Conservation (phyloP, 108 stramenopile genomes). For the Skeletonema tropicum region DNA sequence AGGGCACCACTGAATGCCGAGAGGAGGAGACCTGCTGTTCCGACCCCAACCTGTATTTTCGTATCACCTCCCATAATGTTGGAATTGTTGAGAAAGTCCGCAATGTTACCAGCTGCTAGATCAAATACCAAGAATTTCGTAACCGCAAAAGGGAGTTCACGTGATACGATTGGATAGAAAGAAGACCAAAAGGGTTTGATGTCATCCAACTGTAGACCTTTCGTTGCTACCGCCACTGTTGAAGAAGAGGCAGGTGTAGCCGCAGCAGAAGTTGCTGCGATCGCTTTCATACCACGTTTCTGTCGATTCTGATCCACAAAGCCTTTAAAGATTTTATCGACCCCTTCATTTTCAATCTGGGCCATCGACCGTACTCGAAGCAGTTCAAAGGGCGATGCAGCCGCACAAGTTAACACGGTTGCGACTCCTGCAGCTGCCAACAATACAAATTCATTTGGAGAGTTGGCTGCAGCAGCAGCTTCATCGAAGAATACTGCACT, state of each 20-base stretch:
- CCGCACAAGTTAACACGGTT: conserved; percentile 64
- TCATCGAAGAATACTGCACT: conserved; percentile 65
- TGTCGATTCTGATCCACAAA: conserved; percentile 59
- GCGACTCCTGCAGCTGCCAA: conserved; percentile 79
- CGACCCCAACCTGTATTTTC: conserved; percentile 79
- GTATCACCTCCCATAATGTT: conserved; percentile 57
- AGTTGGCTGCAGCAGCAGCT: conserved; percentile 26
- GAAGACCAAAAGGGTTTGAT: conserved; percentile 76
- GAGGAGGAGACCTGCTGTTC: conserved; percentile 64
- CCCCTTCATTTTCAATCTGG: conserved; percentile 52
- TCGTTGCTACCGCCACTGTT: background rate
- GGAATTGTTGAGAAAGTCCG: conserved; percentile 63
- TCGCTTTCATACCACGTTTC: conserved; percentile 19
- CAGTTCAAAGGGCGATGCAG: conserved; percentile 73
- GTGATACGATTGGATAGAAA: conserved; percentile 74
- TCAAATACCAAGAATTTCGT: conserved; percentile 89
- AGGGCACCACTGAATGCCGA: conserved; percentile 83
- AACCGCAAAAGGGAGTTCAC: conserved; percentile 90
- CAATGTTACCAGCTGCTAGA: conserved; percentile 59
- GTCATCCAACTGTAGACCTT: conserved; percentile 35
- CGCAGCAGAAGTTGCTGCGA: background rate
- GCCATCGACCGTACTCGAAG: conserved; percentile 84
- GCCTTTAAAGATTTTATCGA: conserved; percentile 61
- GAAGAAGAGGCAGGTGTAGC: background rate
- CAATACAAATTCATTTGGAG: conserved; percentile 60